phyloP scores from a whole-genome alignment of 768 basidiomycete genomes.

The Rhodocollybia butyracea region DNA sequence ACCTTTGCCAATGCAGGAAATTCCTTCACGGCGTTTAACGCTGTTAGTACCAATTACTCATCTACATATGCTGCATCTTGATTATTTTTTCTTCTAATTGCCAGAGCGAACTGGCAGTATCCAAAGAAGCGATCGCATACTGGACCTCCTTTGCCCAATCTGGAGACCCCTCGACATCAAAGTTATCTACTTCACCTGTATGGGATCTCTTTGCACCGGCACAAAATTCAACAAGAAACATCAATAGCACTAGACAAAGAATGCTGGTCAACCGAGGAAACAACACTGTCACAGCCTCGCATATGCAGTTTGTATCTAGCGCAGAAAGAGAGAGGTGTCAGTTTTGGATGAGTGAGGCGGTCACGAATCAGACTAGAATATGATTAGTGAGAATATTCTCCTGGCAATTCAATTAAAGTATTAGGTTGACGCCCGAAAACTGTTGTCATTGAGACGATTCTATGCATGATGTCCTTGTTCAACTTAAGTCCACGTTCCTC shows the following conservation, averaged over 20 bases:
- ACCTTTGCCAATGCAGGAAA: constrained; percentile 29
- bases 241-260: constrained; percentile 14
- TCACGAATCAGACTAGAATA: constrained; percentile 29
- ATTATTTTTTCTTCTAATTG: neutral
- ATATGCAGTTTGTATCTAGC: constrained; percentile 25
- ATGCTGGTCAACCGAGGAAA: constrained; percentile 25
- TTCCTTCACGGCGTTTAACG: constrained; percentile 35
- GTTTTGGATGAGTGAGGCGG: constrained; percentile 40
- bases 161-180: constrained; percentile 24
- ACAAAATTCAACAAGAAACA: neutral
- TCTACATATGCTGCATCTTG: neutral
- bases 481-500: no score
- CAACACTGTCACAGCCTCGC: constrained; percentile 20
- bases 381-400: constrained; percentile 14
- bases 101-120: constrained; percentile 34
- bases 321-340: constrained; percentile 31
- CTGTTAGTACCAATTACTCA: constrained; percentile 18
- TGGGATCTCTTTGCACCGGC: constrained; percentile 22
- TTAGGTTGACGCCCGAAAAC: no score
- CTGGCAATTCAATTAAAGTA: no score
- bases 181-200: constrained; percentile 18
- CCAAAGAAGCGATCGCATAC: constrained; percentile 37
- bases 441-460: no score
- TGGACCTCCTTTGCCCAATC: constrained; percentile 41
- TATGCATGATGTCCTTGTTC: no score